Base-by-base conservation (phyloP, 192 early-diverging fungal species). In the Linnemannia schmuckeri region DNA sequence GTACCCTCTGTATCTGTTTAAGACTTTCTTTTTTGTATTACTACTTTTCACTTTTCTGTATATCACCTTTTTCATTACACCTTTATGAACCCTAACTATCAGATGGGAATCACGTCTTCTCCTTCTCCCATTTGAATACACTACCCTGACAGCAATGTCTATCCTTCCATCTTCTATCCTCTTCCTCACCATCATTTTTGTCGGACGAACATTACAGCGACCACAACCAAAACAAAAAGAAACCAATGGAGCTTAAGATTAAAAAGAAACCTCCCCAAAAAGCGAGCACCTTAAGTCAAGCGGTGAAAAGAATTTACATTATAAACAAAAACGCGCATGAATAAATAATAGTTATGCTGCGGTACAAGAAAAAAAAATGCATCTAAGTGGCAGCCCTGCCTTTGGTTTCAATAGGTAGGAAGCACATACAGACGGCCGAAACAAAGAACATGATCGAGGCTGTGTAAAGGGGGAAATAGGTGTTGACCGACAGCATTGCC, bases 401-500 rank as follows among this genome's bases (percentile, higher is more conserved):
- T 81, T 88, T 78, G 9, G 94, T 94, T 76, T 95, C 94, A 41
- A 96, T 93, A 17, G 97, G 97, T 70, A 97, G 79, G 22, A 92
- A 84, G 4, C 95, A 76, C 90, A 96, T 95, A 68, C 91, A 93
- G 18, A 92, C 72, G 27, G 91, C 93, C 0, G 93, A 92, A 24
- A 91, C 55, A 66, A 81, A 75, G 75, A 97, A 91, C 13, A 93
- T 86, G 10, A 84, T 74, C 0, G 92, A 91, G 42, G 94, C 93
- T 12, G 94, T 89, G 57, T 95, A 96, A 9, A 97, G 78, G 3
- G 96, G 95, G 30, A 94, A 72, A 0, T 88, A 89, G 7, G 91
- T 89, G 55, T 88, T 92, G 71, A 94, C 55, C 6, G 89, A 88
- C 18, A 95, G 73, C 78, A 97, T 88, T 17, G 89, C 80, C 17